Conservation (phyloP, 768 basidiomycete species). For the Mycena galopus region DNA sequence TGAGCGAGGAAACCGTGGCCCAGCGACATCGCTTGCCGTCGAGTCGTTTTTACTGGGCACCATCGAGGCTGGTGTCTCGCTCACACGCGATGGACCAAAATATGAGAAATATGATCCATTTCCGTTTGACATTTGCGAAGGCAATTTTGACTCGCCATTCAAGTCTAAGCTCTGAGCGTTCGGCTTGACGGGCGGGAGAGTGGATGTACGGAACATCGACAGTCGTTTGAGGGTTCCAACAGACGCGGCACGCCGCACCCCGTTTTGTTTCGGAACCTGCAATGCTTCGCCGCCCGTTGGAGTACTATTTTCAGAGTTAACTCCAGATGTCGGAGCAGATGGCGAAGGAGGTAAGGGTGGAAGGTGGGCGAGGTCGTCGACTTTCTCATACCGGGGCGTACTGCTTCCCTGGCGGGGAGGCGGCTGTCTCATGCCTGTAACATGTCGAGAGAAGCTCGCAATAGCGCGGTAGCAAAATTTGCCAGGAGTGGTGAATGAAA, state of each 20-base stretch:
- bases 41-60: slow-evolving; percentile 30
- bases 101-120: slow-evolving; percentile 27
- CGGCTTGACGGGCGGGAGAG: slow-evolving; percentile 23
- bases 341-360: slow-evolving; percentile 33
- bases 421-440: slow-evolving; percentile 62
- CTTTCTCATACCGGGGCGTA: slow-evolving; percentile 17
- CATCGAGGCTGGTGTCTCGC: slow-evolving; percentile 5
- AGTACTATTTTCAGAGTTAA: neutral
- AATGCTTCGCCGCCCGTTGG: neutral
- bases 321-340: neutral
- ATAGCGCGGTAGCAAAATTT: slow-evolving; percentile 87
- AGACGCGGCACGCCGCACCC: slow-evolving; percentile 24
- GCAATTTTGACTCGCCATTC: neutral
- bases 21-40: slow-evolving; percentile 50
- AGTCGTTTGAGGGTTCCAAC: slow-evolving; percentile 15
- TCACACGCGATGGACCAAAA: slow-evolving; percentile 3
- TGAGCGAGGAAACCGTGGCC: slow-evolving; percentile 46
- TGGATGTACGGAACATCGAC: slow-evolving; percentile 25
- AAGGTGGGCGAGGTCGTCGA: slow-evolving; percentile 27
- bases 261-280: neutral
- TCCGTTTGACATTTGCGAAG: neutral
- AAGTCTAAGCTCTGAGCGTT: neutral
- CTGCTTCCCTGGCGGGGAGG: slow-evolving; percentile 32
- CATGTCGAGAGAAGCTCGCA: slow-evolving; percentile 75
- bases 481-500: slow-evolving; percentile 81